Evolutionary conservation across 495 filamentous ascomycete species (phyloP).

Genomic region (Daldinia loculata): DNA sequence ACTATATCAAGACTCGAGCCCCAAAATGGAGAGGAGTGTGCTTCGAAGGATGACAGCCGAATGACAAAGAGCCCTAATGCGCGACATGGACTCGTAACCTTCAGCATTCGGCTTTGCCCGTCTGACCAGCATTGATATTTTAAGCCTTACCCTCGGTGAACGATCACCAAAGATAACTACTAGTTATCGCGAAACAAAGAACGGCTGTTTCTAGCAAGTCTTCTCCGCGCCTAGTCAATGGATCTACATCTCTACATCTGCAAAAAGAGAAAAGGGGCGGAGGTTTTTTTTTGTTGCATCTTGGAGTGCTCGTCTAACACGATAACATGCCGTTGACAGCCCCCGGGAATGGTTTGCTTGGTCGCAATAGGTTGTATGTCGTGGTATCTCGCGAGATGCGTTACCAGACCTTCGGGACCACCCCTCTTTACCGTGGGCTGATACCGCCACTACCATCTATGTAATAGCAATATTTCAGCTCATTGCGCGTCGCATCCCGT

Average conservation of each 20-base stretch:
- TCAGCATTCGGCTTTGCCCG: slow-evolving; percentile 34
- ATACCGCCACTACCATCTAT: slow-evolving; percentile 2
- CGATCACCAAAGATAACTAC: slow-evolving; percentile 15
- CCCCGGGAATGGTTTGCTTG: slow-evolving; percentile 19
- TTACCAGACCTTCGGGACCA: slow-evolving; percentile 27
- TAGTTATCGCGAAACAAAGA: slow-evolving; percentile 11
- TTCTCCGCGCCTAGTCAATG: slow-evolving; percentile 21
- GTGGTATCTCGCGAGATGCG: slow-evolving; percentile 11
- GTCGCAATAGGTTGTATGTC: slow-evolving; percentile 10
- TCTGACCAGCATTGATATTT: slow-evolving; percentile 38
- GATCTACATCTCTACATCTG: not conserved
- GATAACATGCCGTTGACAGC: not conserved
- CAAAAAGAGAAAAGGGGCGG: not conserved
- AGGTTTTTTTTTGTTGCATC: not conserved
- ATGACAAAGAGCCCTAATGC: slow-evolving; percentile 19
- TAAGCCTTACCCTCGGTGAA: slow-evolving; percentile 35
- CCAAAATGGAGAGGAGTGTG: not conserved
- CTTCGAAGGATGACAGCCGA: not conserved
- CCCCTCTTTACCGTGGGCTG: not conserved
- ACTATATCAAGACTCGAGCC: not conserved
- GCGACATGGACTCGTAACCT: slow-evolving; percentile 17
- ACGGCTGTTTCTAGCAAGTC: slow-evolving; percentile 22
- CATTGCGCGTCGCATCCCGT: slow-evolving; percentile 19
- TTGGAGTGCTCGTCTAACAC: not conserved
- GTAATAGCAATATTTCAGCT: slow-evolving; percentile 3